phyloP scores from a whole-genome alignment of 1,284 basidiomycete genomes.

The Cryptococcus deneoformans region DNA sequence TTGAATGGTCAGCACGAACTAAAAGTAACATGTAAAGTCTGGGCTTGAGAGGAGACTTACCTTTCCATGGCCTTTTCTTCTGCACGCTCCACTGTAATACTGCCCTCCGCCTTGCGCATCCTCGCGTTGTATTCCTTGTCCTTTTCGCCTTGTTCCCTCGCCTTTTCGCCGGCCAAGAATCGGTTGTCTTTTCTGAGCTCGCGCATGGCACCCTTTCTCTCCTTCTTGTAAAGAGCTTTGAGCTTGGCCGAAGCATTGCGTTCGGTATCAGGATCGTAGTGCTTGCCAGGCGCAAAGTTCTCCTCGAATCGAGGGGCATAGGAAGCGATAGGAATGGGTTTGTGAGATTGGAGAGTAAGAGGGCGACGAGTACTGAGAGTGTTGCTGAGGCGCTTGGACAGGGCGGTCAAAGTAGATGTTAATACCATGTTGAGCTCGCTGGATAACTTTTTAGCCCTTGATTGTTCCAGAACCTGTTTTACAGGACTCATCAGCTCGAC shows the following conservation, averaged over 20 bases:
- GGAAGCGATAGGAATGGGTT: constrained; percentile 90
- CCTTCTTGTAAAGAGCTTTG: constrained; percentile 87
- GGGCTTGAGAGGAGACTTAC: constrained; percentile 73
- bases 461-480: constrained; percentile 57
- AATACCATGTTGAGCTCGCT: constrained; percentile 58
- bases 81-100: constrained; percentile 83
- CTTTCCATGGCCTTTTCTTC: constrained; percentile 87
- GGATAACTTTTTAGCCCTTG: constrained; percentile 57
- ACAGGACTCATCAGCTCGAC: constrained; percentile 78
- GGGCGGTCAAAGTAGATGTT: constrained; percentile 40
- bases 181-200: constrained; percentile 93
- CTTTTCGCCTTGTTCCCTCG: constrained; percentile 78
- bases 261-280: constrained; percentile 90
- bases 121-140: constrained; percentile 71
- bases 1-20: no score
- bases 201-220: constrained; percentile 93
- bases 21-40: neutral
- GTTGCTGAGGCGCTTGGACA: constrained; percentile 62
- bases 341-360: constrained; percentile 86
- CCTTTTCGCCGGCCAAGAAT: constrained; percentile 86
- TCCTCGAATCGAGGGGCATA: constrained; percentile 94
- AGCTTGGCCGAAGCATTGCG: constrained; percentile 84
- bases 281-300: constrained; percentile 63
- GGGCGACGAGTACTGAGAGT: constrained; percentile 69
- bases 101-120: constrained; percentile 79